These are phyloP conservation scores for Maudiozyma pseudohumilis DNA, from an alignment of 805 yeast species.

Conservation along the genomic window DNA sequence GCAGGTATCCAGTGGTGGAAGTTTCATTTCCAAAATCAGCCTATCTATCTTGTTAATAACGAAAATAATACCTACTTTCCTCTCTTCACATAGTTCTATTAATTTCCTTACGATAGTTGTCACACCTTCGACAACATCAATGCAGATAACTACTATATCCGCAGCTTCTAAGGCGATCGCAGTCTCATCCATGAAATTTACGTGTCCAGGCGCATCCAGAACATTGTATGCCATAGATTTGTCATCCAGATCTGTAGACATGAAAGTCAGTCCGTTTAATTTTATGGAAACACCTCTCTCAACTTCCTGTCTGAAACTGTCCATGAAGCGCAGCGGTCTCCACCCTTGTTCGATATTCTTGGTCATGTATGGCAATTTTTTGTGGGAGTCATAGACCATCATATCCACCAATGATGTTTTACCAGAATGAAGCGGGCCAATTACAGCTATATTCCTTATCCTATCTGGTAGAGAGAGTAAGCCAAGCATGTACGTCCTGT, in stretches of 20 bases:
- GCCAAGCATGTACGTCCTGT: constrained; percentile 51
- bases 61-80: constrained; percentile 44
- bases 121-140: constrained; percentile 84
- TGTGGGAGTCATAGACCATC: constrained; percentile 58
- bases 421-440: constrained; percentile 80
- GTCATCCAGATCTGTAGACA: constrained; percentile 43
- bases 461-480: constrained; percentile 47
- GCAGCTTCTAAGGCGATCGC: constrained; percentile 45
- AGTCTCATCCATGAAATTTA: constrained; percentile 70
- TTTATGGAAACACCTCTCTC: constrained; percentile 64
- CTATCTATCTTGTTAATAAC: constrained; percentile 79
- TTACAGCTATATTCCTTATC: constrained; percentile 62
- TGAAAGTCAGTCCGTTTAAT: constrained; percentile 48
- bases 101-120: constrained; percentile 45
- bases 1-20: constrained; percentile 68
- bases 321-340: constrained; percentile 55
- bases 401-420: constrained; percentile 71
- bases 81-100: constrained; percentile 42
- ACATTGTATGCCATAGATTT: constrained; percentile 53
- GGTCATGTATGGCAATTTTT: constrained; percentile 22
- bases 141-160: constrained; percentile 59
- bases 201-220: constrained; percentile 89
- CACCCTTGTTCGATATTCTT: constrained; percentile 28
- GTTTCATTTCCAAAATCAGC: constrained; percentile 63
- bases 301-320: constrained; percentile 57